Evolutionary conservation across 257 asterid species (phyloP).

Genomic region (Jaltomata sinuosa): DNA sequence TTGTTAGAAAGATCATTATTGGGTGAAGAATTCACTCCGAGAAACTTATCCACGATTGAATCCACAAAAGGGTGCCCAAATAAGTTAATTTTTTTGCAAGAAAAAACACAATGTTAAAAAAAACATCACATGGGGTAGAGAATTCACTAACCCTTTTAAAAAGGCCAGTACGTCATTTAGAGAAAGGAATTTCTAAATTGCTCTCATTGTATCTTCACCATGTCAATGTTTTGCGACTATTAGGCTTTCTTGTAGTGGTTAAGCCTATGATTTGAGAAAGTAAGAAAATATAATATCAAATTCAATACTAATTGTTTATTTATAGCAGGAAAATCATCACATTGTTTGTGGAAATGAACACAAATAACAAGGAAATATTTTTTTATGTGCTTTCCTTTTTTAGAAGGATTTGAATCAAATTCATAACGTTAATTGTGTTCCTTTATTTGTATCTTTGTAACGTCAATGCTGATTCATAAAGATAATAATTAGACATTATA

Average conservation of each 20-base stretch:
- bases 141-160: constrained; percentile 76
- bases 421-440: neutral
- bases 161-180: constrained; percentile 47
- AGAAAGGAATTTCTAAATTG: constrained; percentile 54
- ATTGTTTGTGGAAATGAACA: neutral
- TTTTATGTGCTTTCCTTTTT: neutral
- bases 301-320: too few relatives aligned
- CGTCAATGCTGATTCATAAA: neutral
- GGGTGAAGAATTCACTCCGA: neutral
- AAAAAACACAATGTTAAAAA: constrained; percentile 40
- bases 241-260: too few relatives aligned
- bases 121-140: constrained; percentile 38
- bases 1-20: neutral
- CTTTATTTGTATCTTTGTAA: neutral
- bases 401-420: neutral
- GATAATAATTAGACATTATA: neutral
- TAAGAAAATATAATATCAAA: neutral
- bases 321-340: neutral
- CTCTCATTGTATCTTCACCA: constrained; percentile 38
- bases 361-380: neutral
- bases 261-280: too few relatives aligned
- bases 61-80: constrained; percentile 70
- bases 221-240: neutral
- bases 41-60: constrained; percentile 16
- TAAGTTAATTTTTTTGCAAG: constrained; percentile 28